These are phyloP conservation scores for Colletotrichum tofieldiae DNA, from an alignment of 2,329 filamentous ascomycete species.

Conservation along the genomic window DNA sequence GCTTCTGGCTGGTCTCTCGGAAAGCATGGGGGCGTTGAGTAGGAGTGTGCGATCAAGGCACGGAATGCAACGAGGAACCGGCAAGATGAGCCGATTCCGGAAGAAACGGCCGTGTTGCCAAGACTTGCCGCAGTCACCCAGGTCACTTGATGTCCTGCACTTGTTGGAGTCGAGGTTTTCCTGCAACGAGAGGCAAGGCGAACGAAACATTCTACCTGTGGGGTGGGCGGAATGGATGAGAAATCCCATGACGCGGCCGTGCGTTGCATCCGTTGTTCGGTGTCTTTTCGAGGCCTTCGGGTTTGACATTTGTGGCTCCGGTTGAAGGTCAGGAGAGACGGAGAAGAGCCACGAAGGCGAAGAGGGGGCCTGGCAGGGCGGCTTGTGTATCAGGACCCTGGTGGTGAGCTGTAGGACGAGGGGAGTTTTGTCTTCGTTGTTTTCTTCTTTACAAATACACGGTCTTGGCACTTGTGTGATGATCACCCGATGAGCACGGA, in stretches of 20 bases:
- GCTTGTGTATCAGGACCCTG: constrained; percentile 24
- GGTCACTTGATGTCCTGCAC: neutral
- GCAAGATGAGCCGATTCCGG: neutral
- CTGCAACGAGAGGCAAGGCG: neutral
- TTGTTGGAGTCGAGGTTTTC: neutral
- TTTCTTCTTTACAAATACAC: constrained; percentile 22
- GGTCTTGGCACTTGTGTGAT: constrained; percentile 34
- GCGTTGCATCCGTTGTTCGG: constrained; percentile 32
- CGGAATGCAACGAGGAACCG: neutral
- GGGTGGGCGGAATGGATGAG: neutral
- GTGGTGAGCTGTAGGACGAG: neutral
- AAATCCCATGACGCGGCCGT: constrained; percentile 21
- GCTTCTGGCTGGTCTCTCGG: too few species aligned
- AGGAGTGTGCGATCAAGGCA: neutral
- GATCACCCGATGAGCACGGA: constrained; percentile 11
- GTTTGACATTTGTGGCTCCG: constrained; percentile 7
- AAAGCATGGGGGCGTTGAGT: neutral
- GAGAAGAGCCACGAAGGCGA: neutral
- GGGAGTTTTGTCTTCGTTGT: too few species aligned
- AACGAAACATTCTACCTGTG: neutral
- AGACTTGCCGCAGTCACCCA: neutral
- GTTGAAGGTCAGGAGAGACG: neutral
- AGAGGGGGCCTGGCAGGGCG: neutral
- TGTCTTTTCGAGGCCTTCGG: neutral
- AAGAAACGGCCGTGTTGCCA: constrained; percentile 1